Percentiles rank a stretch among this genome's conserved stretches.
These are phyloP conservation scores for Tetrapisispora arboricola DNA, from an alignment of 805 yeast genomes.

Conservation along the genomic window DNA sequence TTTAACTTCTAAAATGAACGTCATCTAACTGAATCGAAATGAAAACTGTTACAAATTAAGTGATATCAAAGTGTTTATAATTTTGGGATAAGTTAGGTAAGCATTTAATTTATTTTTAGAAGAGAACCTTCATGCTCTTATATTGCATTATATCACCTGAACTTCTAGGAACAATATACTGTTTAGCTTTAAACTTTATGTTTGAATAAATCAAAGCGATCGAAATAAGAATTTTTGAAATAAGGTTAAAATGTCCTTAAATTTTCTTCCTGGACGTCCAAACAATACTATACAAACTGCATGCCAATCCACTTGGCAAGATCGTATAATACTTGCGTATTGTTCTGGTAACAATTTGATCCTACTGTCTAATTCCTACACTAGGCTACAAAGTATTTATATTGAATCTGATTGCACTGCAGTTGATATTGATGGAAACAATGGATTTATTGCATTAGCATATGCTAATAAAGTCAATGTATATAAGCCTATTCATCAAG, in stretches of 20 bases:
- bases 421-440: slow-evolving; percentile 49
- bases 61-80: no score
- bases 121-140: no score
- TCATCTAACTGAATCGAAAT: no score
- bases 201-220: no score
- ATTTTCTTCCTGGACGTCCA: slow-evolving; percentile 81
- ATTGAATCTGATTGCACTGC: slow-evolving; percentile 55
- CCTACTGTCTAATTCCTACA: slow-evolving; percentile 41
- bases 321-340: slow-evolving; percentile 54
- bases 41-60: no score
- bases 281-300: slow-evolving; percentile 46
- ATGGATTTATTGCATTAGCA: slow-evolving; percentile 55
- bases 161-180: background rate
- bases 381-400: slow-evolving; percentile 66
- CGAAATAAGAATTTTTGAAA: background rate
- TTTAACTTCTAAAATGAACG: no score
- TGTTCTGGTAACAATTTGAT: slow-evolving; percentile 86
- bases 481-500: slow-evolving; percentile 46
- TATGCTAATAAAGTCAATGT: slow-evolving; percentile 36
- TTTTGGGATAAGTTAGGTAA: no score
- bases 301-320: slow-evolving; percentile 55
- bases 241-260: slow-evolving; percentile 41
- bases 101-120: no score
- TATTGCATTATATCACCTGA: no score
- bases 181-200: background rate